A percentile compares a stretch with the other conserved stretches of the same genome.
phyloP scores from a whole-genome alignment of 768 basidiomycete genomes.

The Coprinellus aureogranulatus region DNA sequence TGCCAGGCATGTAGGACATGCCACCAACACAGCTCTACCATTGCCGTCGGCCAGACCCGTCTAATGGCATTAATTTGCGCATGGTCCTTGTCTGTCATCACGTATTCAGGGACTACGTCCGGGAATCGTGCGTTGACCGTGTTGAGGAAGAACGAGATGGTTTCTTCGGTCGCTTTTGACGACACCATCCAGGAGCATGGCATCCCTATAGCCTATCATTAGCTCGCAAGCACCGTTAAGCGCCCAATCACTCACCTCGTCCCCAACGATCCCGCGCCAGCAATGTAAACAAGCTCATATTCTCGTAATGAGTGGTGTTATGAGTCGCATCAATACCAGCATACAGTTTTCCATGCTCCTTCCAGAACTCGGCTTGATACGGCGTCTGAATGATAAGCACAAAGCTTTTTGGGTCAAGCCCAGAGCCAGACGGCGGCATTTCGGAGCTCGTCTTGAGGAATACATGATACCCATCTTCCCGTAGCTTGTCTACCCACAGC shows the following conservation, averaged over 20 bases:
- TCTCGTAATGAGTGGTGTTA: constrained; percentile 12
- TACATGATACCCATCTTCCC: not conserved
- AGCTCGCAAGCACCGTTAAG: not conserved
- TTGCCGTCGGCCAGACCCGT: not conserved
- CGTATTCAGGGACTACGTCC: not conserved
- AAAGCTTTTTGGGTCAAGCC: constrained; percentile 3
- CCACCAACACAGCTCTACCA: not conserved
- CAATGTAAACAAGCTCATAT: constrained; percentile 10
- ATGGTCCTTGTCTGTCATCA: constrained; percentile 5
- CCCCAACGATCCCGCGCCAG: constrained; percentile 10
- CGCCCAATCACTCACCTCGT: not conserved
- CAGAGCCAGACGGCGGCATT: not conserved
- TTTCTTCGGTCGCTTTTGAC: constrained; percentile 15
- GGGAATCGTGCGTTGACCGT: not conserved
- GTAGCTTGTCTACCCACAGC: constrained; percentile 7
- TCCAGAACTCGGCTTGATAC: constrained; percentile 7
- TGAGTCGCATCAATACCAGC: constrained; percentile 12
- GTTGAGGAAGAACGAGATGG: constrained; percentile 15
- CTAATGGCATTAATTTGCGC: not conserved
- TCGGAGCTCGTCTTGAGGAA: constrained; percentile 6
- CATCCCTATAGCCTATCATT: constrained; percentile 8
- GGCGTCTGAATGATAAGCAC: constrained; percentile 12
- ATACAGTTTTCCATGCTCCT: not conserved
- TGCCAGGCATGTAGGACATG: constrained; percentile 1
- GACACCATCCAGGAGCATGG: constrained; percentile 19